Base-by-base conservation (phyloP, 2,329 filamentous ascomycete genomes). In the Neofusicoccum sp. region DNA sequence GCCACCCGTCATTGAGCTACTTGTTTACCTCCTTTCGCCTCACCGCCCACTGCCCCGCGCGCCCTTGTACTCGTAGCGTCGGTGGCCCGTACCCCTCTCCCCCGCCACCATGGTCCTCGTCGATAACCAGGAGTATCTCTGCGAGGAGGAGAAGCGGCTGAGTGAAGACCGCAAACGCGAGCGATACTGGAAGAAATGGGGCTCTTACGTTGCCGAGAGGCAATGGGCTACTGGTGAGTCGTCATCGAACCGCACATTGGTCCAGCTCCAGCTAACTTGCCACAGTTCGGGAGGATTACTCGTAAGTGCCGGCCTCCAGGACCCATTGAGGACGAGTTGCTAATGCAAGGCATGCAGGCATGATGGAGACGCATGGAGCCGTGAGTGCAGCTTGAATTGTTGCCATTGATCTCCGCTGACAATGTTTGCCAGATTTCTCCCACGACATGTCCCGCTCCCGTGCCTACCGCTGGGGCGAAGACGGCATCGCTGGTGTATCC, bases 121-220 rank as follows among this genome's bases (percentile, higher is more conserved):
- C 74, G 92, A 96, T 78, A 87, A 89, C 73, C 87, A 95, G 78
- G 91, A 95, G 75, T 93, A 92, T 78, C 85, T 94, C 74, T 93
- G 90, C 65, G 89, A 91, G 77, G 94, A 98, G 80, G 94, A 98
- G 83, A 90, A 90, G 77, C 89, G 95, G 56, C 85, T 98, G 70
- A 89, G 90, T 74, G 87, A 97, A 74, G 94, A 98, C 78, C 87
- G 88, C 64, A 87, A 94, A 67, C 89, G 89, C 67, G 85, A 80
- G 68, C 94, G 92, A 77, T 98, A 98, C 82, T 98, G 94, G 94
- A 98, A 98, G 86, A 92, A 90, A 87, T 97, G 93, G 93, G 94
- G 94, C 62, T 89, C 93, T 29, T 98, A 97, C 74, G 89, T 96
- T 70, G 88, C 93, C 62, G 94, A 98, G 81, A 85, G 93, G 74